These are phyloP conservation scores for Naumovozyma castellii DNA, from an alignment of 805 yeast species.

Conservation along the genomic window DNA sequence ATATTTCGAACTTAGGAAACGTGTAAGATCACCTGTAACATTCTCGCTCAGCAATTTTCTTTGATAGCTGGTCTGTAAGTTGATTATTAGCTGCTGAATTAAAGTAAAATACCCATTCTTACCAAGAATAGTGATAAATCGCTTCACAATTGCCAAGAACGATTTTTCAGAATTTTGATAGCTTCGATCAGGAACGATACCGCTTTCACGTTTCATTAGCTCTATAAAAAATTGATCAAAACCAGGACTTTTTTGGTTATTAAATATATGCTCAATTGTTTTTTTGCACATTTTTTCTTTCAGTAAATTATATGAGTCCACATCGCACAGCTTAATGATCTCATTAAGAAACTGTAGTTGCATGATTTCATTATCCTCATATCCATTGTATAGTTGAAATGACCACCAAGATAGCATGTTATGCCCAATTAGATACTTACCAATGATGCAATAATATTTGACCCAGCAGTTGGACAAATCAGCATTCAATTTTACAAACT, in stretches of 20 bases:
- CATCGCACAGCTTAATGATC: slow-evolving; percentile 17
- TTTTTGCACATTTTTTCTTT: slow-evolving; percentile 15
- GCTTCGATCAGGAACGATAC: slow-evolving; percentile 2
- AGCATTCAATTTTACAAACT: slow-evolving; percentile 11
- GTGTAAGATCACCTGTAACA: slow-evolving; percentile 6
- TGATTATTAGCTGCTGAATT: slow-evolving; percentile 8
- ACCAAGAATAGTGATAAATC: slow-evolving; percentile 10
- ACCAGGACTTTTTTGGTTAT: slow-evolving; percentile 4
- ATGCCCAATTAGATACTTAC: slow-evolving; percentile 14
- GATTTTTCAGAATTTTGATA: slow-evolving; percentile 2
- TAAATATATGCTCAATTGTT: slow-evolving; percentile 7
- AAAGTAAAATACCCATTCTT: slow-evolving; percentile 9
- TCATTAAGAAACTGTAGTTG: slow-evolving; percentile 13
- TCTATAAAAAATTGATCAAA: slow-evolving; percentile 10
- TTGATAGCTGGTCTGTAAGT: slow-evolving; percentile 6
- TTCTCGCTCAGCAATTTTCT: slow-evolving; percentile 1
- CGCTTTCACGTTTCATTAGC: slow-evolving; percentile 14
- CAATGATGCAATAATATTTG: slow-evolving; percentile 19
- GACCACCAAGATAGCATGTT: slow-evolving; percentile 27
- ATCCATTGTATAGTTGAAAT: slow-evolving; percentile 18
- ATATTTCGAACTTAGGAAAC: slow-evolving; percentile 15
- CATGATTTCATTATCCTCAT: slow-evolving; percentile 8
- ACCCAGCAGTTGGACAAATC: slow-evolving; percentile 12
- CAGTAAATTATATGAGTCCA: slow-evolving; percentile 13
- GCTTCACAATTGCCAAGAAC: slow-evolving; percentile 6